Base-by-base conservation (phyloP, 2,329 filamentous ascomycete genomes). In the Cladosporium halotolerans region DNA sequence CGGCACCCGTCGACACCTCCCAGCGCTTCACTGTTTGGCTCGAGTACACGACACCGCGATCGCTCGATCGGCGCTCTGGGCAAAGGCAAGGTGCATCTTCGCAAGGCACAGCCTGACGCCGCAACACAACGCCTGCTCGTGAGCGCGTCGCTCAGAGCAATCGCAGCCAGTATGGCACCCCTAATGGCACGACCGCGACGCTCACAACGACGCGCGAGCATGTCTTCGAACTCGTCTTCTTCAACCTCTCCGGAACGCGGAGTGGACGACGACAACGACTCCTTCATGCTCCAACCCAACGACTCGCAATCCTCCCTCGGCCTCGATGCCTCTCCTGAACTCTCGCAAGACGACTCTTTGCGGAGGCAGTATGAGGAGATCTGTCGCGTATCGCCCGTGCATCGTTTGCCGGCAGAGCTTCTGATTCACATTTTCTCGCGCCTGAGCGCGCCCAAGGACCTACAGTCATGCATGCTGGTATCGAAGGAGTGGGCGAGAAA, bases 251-350 rank as follows among this genome's bases (percentile, higher is more conserved):
- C 87, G 42, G 82, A 80, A 48, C 83, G 86, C 49, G 83, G 82
- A 67, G 86, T 89, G 66, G 89, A 95, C 72, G 87, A 91, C 66
- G 92, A 96, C 72, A 95, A 90, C 62, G 92, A 96, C 73, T 96
- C 93, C 71, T 93, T 93, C 70, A 85, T 87, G 68, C 81, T 80
- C 54, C 85, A 87, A 60, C 71, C 77, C 63, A 96, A 96, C 74
- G 92, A 96, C 73, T 96, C 92, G 3, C 82, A 93, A 68, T 96
- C 92, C 1, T 96, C 92, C 1, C 80, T 96, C 53, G 90, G 89
- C 50, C 82, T 89, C 33, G 86, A 87, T 43, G 86, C 66, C 53
- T 65, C 66, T 2, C 58, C 61, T 16, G 64, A 68, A 54, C 74
- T 73, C 23, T 64, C 84, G 84, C 65, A 86, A 89, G 64, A 86